phyloP scores from a whole-genome alignment of 1,284 basidiomycete genomes.

The Rhodotorula sp. region DNA sequence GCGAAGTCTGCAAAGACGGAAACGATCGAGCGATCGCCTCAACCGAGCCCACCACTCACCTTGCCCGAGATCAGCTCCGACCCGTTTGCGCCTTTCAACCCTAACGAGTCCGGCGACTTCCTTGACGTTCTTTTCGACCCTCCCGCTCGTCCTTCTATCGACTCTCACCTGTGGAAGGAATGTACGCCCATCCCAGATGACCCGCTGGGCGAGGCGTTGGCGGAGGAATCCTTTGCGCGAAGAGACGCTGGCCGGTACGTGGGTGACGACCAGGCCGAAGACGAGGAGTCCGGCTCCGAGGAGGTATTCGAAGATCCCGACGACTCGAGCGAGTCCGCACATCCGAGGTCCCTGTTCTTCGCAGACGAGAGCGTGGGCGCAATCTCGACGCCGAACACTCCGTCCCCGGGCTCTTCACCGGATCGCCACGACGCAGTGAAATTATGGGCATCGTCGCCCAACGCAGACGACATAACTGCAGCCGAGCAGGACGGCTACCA shows the following conservation, averaged over 20 bases:
- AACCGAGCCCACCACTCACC: background rate
- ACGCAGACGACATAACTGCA: background rate
- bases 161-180: conserved; percentile 12
- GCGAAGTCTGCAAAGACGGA: background rate
- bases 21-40: background rate
- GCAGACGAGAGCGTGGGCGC: background rate
- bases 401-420: background rate
- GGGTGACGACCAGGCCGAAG: background rate
- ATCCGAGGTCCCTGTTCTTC: background rate
- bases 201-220: background rate
- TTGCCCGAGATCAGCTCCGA: background rate
- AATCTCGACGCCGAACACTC: conserved; percentile 5
- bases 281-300: background rate
- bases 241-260: background rate
- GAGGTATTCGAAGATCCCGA: background rate
- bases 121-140: no score
- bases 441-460: background rate
- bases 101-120: background rate
- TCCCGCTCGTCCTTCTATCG: background rate
- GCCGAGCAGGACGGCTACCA: background rate
- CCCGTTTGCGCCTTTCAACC: background rate
- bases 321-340: background rate
- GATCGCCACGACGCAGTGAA: no score
- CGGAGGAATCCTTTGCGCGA: background rate
- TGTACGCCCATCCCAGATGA: conserved; percentile 10